Evolutionary conservation across 1,139 yeast species (phyloP).

Genomic region (Kazachstania sp.): DNA sequence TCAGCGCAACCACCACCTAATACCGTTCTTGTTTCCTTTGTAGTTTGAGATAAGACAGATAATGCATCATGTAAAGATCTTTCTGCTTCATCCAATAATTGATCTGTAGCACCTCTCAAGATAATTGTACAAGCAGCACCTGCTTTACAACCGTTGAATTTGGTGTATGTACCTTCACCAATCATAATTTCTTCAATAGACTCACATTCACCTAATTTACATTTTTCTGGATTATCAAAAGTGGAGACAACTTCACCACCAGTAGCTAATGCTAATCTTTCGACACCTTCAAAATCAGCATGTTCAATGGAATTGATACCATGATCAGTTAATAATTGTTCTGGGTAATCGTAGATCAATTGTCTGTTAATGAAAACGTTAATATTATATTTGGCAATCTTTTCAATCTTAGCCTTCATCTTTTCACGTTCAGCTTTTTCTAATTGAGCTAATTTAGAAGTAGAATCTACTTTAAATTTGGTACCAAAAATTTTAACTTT

Average conservation of each 20-base stretch:
- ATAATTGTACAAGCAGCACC: constrained; percentile 97
- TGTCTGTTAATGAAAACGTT: constrained; percentile 93
- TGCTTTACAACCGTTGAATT: constrained; percentile 89
- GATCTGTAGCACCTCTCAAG: constrained; percentile 94
- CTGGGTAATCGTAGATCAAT: constrained; percentile 95
- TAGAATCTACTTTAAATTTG: constrained; percentile 91
- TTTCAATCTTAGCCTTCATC: constrained; percentile 85
- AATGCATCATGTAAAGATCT: constrained; percentile 96
- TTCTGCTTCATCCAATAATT: constrained; percentile 93
- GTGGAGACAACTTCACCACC: constrained; percentile 99
- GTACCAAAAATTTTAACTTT: constrained; percentile 97
- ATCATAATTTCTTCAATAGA: constrained; percentile 81
- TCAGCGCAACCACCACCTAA: constrained; percentile 98
- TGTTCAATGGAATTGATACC: constrained; percentile 91
- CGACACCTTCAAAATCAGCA: constrained; percentile 98
- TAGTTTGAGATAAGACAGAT: constrained; percentile 91
- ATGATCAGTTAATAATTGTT: constrained; percentile 82
- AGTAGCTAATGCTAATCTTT: constrained; percentile 89
- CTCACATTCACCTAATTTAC: constrained; percentile 82
- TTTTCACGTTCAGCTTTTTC: constrained; percentile 93
- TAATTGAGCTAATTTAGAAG: constrained; percentile 87
- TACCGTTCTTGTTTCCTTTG: constrained; percentile 88
- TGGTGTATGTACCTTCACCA: constrained; percentile 78
- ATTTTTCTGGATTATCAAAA: constrained; percentile 83
- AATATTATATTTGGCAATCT: constrained; percentile 73